Conservation (phyloP, 495 filamentous ascomycete species). For the Xylaria sp. region DNA sequence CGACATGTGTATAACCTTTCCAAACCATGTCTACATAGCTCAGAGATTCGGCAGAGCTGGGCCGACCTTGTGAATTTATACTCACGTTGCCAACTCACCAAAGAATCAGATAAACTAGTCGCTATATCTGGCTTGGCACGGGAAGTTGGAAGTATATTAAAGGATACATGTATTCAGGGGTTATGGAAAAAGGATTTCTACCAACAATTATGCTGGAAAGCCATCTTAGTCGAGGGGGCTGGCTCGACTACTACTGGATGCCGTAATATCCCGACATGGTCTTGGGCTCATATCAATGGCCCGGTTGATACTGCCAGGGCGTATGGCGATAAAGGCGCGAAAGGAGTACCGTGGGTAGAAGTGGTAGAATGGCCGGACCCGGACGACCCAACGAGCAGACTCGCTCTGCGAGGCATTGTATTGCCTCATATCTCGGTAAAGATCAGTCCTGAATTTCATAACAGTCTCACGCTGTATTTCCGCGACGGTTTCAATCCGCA, state of each 20-base stretch:
- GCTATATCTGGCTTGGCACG: conserved; percentile 26
- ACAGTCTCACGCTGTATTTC: neutral
- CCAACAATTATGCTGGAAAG: neutral
- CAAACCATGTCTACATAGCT: neutral
- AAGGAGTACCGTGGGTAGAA: neutral
- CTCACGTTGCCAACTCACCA: conserved; percentile 5
- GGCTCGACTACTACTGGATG: neutral
- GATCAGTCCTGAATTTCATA: neutral
- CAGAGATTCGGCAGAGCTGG: conserved; percentile 9
- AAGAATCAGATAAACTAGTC: conserved; percentile 20
- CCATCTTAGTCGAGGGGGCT: neutral
- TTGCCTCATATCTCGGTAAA: neutral
- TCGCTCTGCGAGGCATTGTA: neutral
- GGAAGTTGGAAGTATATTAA: neutral
- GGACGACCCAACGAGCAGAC: neutral
- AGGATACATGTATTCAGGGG: neutral
- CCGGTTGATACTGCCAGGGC: neutral
- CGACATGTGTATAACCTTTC: too few species aligned
- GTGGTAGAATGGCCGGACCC: conserved; percentile 3
- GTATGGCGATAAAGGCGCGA: neutral
- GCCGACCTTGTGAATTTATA: neutral
- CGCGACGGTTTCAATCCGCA: neutral
- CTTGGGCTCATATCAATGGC: neutral
- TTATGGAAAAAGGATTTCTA: conserved; percentile 1
- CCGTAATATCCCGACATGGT: neutral